A percentile compares a stretch with the other conserved stretches of the same genome.
These are phyloP conservation scores for Erodium texanum DNA, from an alignment of 441 rosid genomes.

Conservation along the genomic window DNA sequence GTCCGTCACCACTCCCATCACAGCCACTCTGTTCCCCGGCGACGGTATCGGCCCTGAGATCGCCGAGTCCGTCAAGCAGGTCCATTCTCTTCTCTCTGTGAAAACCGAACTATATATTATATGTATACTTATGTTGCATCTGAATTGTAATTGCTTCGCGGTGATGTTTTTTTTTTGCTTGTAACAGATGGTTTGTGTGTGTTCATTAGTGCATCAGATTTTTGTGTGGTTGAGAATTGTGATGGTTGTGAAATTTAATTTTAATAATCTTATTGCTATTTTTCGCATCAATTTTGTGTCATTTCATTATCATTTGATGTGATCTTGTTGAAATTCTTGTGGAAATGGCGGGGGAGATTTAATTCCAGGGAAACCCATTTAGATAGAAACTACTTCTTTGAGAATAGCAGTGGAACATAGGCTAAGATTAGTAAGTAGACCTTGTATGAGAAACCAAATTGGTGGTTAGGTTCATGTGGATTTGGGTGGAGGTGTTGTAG, in stretches of 20 bases:
- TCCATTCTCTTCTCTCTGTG: background rate
- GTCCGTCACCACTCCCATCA: slow-evolving; percentile 11
- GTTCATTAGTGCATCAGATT: background rate
- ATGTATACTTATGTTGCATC: background rate
- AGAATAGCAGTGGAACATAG: no score
- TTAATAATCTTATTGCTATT: background rate
- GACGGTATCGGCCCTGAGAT: slow-evolving; percentile 22
- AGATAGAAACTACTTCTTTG: no score
- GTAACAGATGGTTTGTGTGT: background rate
- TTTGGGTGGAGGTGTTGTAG: no score
- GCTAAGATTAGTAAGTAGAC: no score
- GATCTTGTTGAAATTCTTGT: background rate
- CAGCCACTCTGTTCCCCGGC: slow-evolving; percentile 20
- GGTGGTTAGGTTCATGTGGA: no score
- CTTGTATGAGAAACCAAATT: no score
- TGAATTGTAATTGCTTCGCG: background rate
- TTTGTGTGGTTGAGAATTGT: background rate
- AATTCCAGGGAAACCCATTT: background rate
- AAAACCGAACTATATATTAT: no score
- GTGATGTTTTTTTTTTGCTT: no score
- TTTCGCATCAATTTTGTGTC: background rate
- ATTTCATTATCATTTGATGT: background rate
- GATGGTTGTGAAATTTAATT: background rate
- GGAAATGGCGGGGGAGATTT: background rate
- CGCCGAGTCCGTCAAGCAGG: slow-evolving; percentile 21